Base-by-base conservation (phyloP, 179 eudicot species). In the Vitellaria paradoxa region DNA sequence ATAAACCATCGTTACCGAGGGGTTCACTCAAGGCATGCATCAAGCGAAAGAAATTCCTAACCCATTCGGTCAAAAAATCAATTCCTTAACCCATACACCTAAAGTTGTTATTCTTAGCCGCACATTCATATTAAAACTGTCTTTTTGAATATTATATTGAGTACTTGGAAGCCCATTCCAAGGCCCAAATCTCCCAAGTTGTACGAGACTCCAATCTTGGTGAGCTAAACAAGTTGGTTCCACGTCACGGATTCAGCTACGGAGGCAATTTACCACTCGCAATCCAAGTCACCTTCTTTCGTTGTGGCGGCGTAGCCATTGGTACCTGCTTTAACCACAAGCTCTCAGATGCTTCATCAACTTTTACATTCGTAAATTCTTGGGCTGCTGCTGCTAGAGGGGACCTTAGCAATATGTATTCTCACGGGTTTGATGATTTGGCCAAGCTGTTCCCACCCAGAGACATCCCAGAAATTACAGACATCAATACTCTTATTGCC, bases 211-310 rank as follows among this genome's bases (percentile, higher is more conserved):
- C 70, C 37, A 7, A n/a, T 7, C 70, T 66, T 5, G 23, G 9
- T 18, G 37, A 66, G 40, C 70, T 66, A 46, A 66, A 40, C 50
- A 66, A 66, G 70, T 66, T 66, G 21, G 21, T 66, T 15, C 70
- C 70, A 11, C 37, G 37, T 3, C 21, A 14, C 21, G 70, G 70
- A 37, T 13, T 30, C 37, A 2, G 2, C 37, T 9, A 66, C 20
- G 47, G 49, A 0, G 21, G 49, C 8, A 47, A 66, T 66, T 20
- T 66, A 14, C 5, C 70, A 14, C 17, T 66, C 20, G 70, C 49
- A 13, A 40, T 66, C 47, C 50, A 66, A n/a, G 12, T 66, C 49
- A 66, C 14, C 40, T 40, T 66, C 40, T 66, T 66, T 20, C 20
- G 37, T 14, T 37, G 70, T 14, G 70, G 70, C 37, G 70, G 70